phyloP scores from a whole-genome alignment of 768 basidiomycete genomes.

The Hericium erinaceus region DNA sequence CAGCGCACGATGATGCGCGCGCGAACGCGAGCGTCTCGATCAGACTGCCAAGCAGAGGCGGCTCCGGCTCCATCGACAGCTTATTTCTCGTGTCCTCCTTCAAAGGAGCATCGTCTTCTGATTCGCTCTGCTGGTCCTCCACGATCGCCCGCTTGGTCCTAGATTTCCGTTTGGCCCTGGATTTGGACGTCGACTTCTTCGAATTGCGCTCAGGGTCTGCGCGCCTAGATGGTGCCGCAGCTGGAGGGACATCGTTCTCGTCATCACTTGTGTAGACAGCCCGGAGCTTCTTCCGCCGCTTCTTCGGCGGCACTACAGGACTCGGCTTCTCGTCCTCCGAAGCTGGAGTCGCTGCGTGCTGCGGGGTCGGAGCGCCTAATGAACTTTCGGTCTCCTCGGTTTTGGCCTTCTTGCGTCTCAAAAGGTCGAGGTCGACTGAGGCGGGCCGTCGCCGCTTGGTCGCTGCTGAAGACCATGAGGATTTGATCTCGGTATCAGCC shows the following conservation, averaged over 20 bases:
- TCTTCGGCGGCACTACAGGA: neutral
- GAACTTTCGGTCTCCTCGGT: no score
- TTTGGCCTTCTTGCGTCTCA: neutral
- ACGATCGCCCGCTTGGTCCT: neutral
- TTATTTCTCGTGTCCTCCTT: neutral
- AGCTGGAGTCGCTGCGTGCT: no score
- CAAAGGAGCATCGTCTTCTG: neutral
- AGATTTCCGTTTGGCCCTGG: neutral
- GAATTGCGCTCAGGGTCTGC: neutral
- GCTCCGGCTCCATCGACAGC: neutral
- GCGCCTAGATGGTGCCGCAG: neutral
- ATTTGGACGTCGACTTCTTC: neutral
- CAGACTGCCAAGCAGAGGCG: conserved; percentile 8
- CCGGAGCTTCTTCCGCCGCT: neutral
- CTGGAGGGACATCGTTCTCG: neutral
- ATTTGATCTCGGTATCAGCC: neutral
- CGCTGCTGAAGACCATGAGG: no score
- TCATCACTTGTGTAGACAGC: neutral
- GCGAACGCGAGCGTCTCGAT: conserved; percentile 12
- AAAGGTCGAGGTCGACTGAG: neutral
- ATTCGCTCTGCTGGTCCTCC: neutral
- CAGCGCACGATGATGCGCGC: conserved; percentile 11
- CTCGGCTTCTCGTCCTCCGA: neutral
- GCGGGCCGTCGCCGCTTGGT: no score
- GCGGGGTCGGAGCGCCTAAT: no score